Conservation (phyloP, 495 filamentous ascomycete genomes). For the Mycothermus thermophilus region DNA sequence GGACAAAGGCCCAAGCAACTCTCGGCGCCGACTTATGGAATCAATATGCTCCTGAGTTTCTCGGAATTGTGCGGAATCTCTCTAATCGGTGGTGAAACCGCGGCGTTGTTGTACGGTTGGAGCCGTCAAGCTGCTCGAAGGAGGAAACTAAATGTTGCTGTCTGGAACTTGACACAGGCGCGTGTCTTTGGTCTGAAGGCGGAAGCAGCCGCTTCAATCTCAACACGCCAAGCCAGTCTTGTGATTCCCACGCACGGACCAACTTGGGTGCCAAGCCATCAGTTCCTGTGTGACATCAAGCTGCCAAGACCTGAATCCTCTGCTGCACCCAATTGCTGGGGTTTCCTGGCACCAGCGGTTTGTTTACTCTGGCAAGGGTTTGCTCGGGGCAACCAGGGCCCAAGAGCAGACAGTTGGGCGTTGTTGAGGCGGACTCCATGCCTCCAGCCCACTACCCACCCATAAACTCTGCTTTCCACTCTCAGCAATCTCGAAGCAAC, state of each 20-base stretch:
- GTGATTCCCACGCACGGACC: not conserved
- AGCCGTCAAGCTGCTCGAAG: too few species aligned
- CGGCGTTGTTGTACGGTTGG: too few species aligned
- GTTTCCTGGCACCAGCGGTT: slow-evolving; percentile 1
- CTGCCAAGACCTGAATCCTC: not conserved
- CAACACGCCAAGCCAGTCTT: slow-evolving; percentile 1
- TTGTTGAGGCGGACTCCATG: not conserved
- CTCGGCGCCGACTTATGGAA: too few species aligned
- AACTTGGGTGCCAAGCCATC: too few species aligned
- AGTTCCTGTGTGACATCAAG: slow-evolving; percentile 8
- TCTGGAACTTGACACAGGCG: too few species aligned
- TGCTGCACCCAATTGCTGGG: not conserved
- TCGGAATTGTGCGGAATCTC: too few species aligned
- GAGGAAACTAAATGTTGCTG: too few species aligned
- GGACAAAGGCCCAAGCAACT: too few species aligned
- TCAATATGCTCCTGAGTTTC: too few species aligned
- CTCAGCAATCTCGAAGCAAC: not conserved
- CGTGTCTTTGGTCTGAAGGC: too few species aligned
- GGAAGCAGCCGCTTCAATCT: too few species aligned
- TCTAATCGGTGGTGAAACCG: too few species aligned
- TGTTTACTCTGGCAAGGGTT: slow-evolving; percentile 16
- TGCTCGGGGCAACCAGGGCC: slow-evolving; percentile 16
- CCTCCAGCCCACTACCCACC: not conserved
- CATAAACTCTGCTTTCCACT: not conserved
- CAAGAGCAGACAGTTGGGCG: not conserved